Conservation (phyloP, 805 yeast species). For the Starmerella davenportii region DNA sequence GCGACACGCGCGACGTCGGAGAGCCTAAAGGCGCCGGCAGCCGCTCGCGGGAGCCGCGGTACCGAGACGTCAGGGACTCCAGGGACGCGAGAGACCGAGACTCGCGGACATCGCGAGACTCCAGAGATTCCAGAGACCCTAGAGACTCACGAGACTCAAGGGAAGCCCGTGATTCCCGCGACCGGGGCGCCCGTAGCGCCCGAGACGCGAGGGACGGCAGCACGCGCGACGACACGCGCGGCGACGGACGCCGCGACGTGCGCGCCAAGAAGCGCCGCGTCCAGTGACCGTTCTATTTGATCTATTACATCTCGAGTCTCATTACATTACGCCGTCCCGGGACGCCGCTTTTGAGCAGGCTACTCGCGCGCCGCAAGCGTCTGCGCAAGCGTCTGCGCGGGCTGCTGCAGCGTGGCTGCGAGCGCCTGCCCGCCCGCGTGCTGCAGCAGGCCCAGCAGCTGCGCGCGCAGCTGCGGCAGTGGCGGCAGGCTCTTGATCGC, state of each 20-base stretch:
- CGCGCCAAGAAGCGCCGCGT: too few species aligned
- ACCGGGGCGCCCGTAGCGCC: background rate
- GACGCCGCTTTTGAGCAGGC: too few species aligned
- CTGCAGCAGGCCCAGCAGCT: conserved; percentile 71
- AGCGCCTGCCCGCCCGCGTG: conserved; percentile 77
- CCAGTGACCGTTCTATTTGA: too few species aligned
- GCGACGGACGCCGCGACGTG: too few species aligned
- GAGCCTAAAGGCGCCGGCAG: too few species aligned
- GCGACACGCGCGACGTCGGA: background rate
- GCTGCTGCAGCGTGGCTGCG: conserved; percentile 57
- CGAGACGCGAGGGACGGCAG: too few species aligned
- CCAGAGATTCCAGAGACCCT: background rate
- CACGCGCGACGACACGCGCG: too few species aligned
- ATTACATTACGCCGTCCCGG: too few species aligned
- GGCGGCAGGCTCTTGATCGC: conserved; percentile 58
- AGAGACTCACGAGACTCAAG: background rate
- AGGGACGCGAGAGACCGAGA: background rate
- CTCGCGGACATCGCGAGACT: background rate
- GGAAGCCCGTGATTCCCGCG: background rate
- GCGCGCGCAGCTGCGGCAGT: conserved; percentile 52
- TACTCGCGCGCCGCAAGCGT: too few species aligned
- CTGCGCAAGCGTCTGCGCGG: conserved; percentile 43
- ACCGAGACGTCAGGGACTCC: too few species aligned
- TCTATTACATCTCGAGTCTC: too few species aligned
- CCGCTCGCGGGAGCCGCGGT: too few species aligned